These are phyloP conservation scores for Rhododendron simsii DNA, from an alignment of 148 eudicot genomes.

Conservation along the genomic window DNA sequence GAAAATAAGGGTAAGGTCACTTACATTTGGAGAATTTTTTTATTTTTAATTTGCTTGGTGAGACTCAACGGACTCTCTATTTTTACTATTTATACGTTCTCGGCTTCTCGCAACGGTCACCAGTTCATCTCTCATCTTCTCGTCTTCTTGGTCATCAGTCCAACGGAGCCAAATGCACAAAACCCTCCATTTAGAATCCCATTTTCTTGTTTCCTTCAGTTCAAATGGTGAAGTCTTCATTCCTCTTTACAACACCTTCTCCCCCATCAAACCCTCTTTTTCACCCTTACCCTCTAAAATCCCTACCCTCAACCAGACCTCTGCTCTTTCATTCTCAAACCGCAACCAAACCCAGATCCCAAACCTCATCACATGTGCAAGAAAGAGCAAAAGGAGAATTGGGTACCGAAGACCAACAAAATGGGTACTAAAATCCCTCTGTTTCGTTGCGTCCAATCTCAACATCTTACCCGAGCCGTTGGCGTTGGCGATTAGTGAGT, in stretches of 20 bases:
- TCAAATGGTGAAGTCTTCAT: not conserved
- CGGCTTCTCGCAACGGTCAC: not conserved
- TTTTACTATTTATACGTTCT: not conserved
- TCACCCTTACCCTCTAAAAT: not conserved
- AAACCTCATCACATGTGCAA: slow-evolving; percentile 27
- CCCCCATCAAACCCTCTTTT: not conserved
- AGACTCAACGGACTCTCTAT: too few relatives aligned
- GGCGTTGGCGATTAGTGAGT: slow-evolving; percentile 40
- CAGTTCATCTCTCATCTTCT: not conserved
- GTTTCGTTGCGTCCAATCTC: slow-evolving; percentile 45
- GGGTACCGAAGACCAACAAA: slow-evolving; percentile 34
- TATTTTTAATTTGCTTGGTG: too few relatives aligned
- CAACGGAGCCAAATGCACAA: not conserved
- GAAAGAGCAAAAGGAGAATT: slow-evolving; percentile 42
- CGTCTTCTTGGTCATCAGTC: not conserved
- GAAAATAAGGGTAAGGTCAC: too few relatives aligned
- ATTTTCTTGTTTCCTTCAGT: not conserved
- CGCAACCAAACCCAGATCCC: slow-evolving; percentile 23
- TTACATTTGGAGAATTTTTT: too few relatives aligned
- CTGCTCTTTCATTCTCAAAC: not conserved
- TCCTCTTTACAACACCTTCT: not conserved
- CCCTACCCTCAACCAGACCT: not conserved
- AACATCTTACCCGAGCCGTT: slow-evolving; percentile 62
- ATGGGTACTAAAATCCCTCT: slow-evolving; percentile 38
- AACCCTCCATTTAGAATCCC: not conserved